These are phyloP conservation scores for Phytophthora chlamydospora DNA, from an alignment of 352 stramenopile genomes.

Conservation along the genomic window DNA sequence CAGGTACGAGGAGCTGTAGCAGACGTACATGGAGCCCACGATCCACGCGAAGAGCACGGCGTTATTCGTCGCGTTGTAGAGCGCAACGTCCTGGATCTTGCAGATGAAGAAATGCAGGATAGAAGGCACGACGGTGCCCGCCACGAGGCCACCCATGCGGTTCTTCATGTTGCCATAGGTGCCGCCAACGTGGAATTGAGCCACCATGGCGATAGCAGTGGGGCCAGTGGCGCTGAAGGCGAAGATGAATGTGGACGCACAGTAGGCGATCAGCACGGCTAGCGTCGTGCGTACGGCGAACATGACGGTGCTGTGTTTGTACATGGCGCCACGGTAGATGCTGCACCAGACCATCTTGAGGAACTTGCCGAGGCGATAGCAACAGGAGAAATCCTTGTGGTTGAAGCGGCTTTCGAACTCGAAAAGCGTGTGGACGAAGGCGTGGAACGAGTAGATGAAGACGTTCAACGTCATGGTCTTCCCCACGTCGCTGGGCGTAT, in stretches of 20 bases:
- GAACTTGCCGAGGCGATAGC: constrained; percentile 56
- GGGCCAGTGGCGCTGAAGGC: constrained; percentile 65
- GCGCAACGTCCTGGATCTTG: constrained; percentile 42
- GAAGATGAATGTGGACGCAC: constrained; percentile 69
- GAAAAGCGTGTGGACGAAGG: constrained; percentile 64
- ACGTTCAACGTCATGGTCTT: constrained; percentile 77
- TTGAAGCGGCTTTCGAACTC: constrained; percentile 70
- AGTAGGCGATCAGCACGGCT: constrained; percentile 57
- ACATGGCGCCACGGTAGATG: constrained; percentile 46
- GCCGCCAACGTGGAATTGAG: constrained; percentile 61
- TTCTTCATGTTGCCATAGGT: constrained; percentile 77
- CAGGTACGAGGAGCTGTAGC: constrained; percentile 64
- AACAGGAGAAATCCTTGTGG: constrained; percentile 60
- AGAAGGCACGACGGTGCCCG: constrained; percentile 72
- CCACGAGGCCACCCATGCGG: constrained; percentile 66
- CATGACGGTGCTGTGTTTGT: constrained; percentile 47
- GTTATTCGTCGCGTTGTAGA: constrained; percentile 71
- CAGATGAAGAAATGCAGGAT: constrained; percentile 79
- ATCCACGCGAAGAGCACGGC: constrained; percentile 68
- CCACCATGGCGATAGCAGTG: constrained; percentile 71
- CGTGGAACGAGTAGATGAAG: constrained; percentile 84
- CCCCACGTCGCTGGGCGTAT: constrained; percentile 50
- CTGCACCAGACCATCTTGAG: constrained; percentile 46
- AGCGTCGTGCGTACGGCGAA: constrained; percentile 66
- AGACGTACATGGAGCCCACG: constrained; percentile 73